Evolutionary conservation across 371 early-diverging fungal species (phyloP).

Genomic region (Rhizopus stolonifer): DNA sequence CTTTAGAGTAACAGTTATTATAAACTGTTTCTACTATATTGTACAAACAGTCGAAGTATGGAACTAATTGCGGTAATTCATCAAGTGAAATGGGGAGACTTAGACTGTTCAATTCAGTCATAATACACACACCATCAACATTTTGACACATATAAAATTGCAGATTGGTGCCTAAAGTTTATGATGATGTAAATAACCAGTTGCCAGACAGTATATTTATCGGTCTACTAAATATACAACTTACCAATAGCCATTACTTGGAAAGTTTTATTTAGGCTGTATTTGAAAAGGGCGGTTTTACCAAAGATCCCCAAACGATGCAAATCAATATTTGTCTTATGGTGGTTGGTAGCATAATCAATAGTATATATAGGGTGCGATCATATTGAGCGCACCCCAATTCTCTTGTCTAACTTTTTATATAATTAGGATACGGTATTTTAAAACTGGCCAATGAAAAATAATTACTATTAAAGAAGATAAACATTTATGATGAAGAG

Average conservation of each 20-base stretch:
- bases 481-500: no score
- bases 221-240: conserved; percentile 3
- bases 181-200: conserved; percentile 7
- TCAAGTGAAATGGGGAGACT: conserved; percentile 10
- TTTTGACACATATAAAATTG: conserved; percentile 8
- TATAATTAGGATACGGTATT: no score
- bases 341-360: conserved; percentile 8
- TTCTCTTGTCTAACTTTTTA: no score
- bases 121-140: conserved; percentile 9
- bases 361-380: conserved; percentile 11
- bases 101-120: conserved; percentile 13
- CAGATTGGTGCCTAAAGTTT: conserved; percentile 14
- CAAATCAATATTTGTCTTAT: conserved; percentile 10
- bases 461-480: no score
- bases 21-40: conserved; percentile 16
- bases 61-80: conserved; percentile 11
- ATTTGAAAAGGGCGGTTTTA: conserved; percentile 11
- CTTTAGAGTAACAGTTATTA: conserved; percentile 9
- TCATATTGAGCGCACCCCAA: no score
- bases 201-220: conserved; percentile 5
- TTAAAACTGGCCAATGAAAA: no score
- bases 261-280: conserved; percentile 7
- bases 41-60: conserved; percentile 15
- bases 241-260: conserved; percentile 19
- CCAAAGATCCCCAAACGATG: conserved; percentile 14